Evolutionary conservation across 2,329 filamentous ascomycete genomes (phyloP).

Genomic region (Clonostachys rosea): DNA sequence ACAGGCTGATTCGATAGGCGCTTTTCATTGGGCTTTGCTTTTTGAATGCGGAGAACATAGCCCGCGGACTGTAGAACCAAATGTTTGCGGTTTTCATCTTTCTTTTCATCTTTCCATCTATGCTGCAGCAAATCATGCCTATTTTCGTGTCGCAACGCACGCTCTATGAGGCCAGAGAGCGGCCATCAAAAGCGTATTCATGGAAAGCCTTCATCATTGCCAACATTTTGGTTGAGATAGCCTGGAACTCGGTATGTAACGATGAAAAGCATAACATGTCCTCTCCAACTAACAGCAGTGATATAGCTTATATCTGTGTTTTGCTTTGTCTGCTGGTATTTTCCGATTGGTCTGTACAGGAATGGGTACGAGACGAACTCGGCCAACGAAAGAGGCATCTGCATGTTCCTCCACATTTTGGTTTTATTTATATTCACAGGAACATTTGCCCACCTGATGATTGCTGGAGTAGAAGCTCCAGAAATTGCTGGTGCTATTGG

Average conservation of each 20-base stretch:
- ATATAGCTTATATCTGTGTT: slow-evolving; percentile 33
- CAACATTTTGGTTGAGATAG: slow-evolving; percentile 7
- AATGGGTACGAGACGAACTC: slow-evolving; percentile 50
- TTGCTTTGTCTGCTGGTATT: slow-evolving; percentile 64
- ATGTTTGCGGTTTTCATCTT: slow-evolving; percentile 72
- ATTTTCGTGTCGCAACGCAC: slow-evolving; percentile 65
- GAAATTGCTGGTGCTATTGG: slow-evolving; percentile 33
- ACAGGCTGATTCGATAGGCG: slow-evolving; percentile 4
- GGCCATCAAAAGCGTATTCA: slow-evolving; percentile 62
- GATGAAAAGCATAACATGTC: neutral
- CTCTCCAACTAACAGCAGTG: neutral
- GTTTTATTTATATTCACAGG: slow-evolving; percentile 61
- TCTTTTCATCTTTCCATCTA: slow-evolving; percentile 61
- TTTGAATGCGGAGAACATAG: slow-evolving; percentile 52
- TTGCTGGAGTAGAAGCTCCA: slow-evolving; percentile 47
- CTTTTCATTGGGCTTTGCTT: slow-evolving; percentile 70
- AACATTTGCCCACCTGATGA: slow-evolving; percentile 47
- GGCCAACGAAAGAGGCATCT: slow-evolving; percentile 39
- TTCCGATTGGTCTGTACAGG: slow-evolving; percentile 58
- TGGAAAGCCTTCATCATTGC: slow-evolving; percentile 65
- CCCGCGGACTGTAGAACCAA: slow-evolving; percentile 65
- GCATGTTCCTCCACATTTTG: slow-evolving; percentile 60
- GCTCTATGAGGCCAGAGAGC: slow-evolving; percentile 66
- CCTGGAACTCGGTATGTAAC: slow-evolving; percentile 4
- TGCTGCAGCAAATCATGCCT: slow-evolving; percentile 65